Conservation (phyloP, 2,329 filamentous ascomycete genomes). For the Alternaria gansuensis region DNA sequence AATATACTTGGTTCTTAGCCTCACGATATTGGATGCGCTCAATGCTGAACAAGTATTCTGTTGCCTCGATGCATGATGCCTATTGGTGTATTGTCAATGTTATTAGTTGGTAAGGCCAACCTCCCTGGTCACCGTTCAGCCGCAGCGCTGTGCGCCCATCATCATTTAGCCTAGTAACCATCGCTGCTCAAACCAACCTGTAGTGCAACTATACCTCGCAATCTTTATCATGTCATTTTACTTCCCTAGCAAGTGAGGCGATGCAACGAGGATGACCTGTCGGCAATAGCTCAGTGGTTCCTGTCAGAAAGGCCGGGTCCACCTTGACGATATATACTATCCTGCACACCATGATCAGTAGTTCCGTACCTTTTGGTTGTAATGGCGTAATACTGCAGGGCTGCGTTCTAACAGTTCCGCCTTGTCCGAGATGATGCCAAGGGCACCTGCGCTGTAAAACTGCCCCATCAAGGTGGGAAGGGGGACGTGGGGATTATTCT, state of each 20-base stretch:
- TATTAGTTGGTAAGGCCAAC: slow-evolving; percentile 12
- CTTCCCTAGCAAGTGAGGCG: slow-evolving; percentile 1
- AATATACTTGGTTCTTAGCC: not conserved
- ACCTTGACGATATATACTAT: too few relatives aligned
- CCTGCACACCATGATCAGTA: too few relatives aligned
- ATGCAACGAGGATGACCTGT: slow-evolving; percentile 16
- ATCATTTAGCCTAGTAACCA: slow-evolving; percentile 12
- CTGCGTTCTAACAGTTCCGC: not conserved
- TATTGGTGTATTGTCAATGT: slow-evolving; percentile 16
- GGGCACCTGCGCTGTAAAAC: slow-evolving; percentile 5
- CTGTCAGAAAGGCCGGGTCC: too few relatives aligned
- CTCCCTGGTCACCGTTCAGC: slow-evolving; percentile 24
- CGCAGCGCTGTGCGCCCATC: slow-evolving; percentile 21
- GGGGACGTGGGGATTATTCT: not conserved
- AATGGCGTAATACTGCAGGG: too few relatives aligned
- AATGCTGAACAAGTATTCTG: slow-evolving; percentile 12
- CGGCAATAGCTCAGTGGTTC: not conserved
- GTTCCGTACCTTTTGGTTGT: too few relatives aligned
- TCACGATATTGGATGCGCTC: not conserved
- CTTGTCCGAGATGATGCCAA: slow-evolving; percentile 20
- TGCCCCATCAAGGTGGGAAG: not conserved
- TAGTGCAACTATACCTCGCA: slow-evolving; percentile 13
- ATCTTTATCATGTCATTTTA: slow-evolving; percentile 2
- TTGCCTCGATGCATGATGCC: not conserved
- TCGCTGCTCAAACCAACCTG: slow-evolving; percentile 9